Evolutionary conservation across 495 filamentous ascomycete species (phyloP).

Genomic region (Cenococcum geophilum): DNA sequence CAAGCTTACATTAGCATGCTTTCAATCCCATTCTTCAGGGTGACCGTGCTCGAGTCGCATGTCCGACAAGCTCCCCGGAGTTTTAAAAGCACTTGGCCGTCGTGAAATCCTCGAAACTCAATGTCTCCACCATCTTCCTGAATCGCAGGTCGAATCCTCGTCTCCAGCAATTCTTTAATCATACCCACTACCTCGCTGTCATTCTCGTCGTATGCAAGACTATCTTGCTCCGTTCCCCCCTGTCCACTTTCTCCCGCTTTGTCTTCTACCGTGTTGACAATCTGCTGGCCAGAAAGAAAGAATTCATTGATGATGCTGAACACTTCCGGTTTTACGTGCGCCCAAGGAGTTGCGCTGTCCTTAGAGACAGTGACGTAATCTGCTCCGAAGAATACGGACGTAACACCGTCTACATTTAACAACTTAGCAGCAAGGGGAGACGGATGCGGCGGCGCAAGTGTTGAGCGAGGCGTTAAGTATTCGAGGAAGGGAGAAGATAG

Average conservation of each 20-base stretch:
- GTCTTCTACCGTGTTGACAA: slow-evolving; percentile 68
- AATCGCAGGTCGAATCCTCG: slow-evolving; percentile 86
- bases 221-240: slow-evolving; percentile 55
- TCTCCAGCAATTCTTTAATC: slow-evolving; percentile 99
- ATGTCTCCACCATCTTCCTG: slow-evolving; percentile 98
- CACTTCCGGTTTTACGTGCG: slow-evolving; percentile 88
- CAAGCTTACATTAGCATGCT: slow-evolving; percentile 30
- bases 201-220: slow-evolving; percentile 69
- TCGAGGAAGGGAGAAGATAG: slow-evolving; percentile 76
- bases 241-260: slow-evolving; percentile 52
- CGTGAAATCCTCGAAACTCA: slow-evolving; percentile 81
- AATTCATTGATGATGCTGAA: slow-evolving; percentile 91
- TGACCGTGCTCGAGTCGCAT: slow-evolving; percentile 93
- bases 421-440: slow-evolving; percentile 89
- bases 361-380: slow-evolving; percentile 98
- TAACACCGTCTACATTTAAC: slow-evolving; percentile 85
- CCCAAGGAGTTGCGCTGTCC: slow-evolving; percentile 78
- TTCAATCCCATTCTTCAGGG: slow-evolving; percentile 94
- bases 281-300: slow-evolving; percentile 70
- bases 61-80: slow-evolving; percentile 88
- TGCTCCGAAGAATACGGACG: slow-evolving; percentile 85
- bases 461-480: slow-evolving; percentile 81
- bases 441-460: slow-evolving; percentile 79
- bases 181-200: slow-evolving; percentile 91
- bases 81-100: slow-evolving; percentile 81